These are phyloP conservation scores for Nicotiana sylvestris DNA, from an alignment of 257 asterid species.

Conservation along the genomic window DNA sequence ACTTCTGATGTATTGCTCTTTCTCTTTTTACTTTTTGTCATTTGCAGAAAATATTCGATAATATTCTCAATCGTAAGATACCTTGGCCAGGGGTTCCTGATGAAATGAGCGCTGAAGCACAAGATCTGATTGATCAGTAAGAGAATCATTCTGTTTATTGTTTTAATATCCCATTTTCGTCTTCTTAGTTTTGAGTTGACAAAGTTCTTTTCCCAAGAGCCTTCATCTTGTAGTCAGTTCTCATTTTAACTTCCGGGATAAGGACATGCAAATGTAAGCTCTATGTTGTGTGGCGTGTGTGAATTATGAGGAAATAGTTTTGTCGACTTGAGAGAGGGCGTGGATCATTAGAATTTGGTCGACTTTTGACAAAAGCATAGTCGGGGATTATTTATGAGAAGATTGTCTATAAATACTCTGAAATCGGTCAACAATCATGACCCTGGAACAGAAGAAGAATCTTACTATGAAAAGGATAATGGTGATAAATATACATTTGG, in stretches of 20 bases:
- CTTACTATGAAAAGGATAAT: background rate
- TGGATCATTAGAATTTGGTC: background rate
- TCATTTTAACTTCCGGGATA: background rate
- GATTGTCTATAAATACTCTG: background rate
- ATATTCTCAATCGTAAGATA: slow-evolving; percentile 92
- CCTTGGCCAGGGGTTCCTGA: slow-evolving; percentile 92
- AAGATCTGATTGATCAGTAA: slow-evolving; percentile 89
- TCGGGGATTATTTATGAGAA: background rate
- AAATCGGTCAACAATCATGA: background rate
- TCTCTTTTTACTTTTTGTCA: slow-evolving; percentile 8
- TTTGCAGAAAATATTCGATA: slow-evolving; percentile 79
- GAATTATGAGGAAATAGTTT: background rate
- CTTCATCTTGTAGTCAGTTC: background rate
- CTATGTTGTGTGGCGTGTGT: background rate
- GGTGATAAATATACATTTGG: background rate
- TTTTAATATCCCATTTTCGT: background rate
- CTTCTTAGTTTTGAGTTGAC: background rate
- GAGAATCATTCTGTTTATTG: slow-evolving; percentile 19
- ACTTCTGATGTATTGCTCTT: background rate
- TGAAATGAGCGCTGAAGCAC: slow-evolving; percentile 84
- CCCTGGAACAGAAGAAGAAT: background rate
- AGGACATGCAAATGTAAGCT: background rate
- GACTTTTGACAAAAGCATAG: background rate
- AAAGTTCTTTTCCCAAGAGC: background rate
- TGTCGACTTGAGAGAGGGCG: background rate